Conservation (phyloP, 306 rosid species). For the Prunus salicina region DNA sequence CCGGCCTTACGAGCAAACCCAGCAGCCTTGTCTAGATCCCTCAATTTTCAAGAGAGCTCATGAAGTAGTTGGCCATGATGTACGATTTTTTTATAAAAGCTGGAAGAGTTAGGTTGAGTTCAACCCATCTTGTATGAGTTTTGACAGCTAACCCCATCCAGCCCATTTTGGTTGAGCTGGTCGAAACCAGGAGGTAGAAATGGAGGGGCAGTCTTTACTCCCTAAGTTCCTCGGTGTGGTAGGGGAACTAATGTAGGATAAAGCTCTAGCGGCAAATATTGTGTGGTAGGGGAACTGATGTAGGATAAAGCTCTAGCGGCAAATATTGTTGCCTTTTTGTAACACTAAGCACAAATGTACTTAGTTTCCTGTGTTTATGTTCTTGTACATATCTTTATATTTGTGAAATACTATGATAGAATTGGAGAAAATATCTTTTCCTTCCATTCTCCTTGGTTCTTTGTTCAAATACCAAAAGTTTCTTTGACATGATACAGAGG, state of each 20-base stretch:
- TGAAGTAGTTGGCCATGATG: constrained; percentile 28
- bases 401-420: constrained; percentile 47
- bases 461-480: too few species aligned
- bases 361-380: constrained; percentile 40
- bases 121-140: constrained; percentile 25
- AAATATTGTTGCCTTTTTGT: constrained; percentile 43
- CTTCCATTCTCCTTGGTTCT: neutral
- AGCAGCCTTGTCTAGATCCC: constrained; percentile 87
- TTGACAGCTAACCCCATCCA: constrained; percentile 37
- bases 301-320: constrained; percentile 27
- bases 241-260: constrained; percentile 34
- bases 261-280: constrained; percentile 36
- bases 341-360: constrained; percentile 43
- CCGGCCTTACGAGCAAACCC: constrained; percentile 72
- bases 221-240: constrained; percentile 27
- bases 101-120: constrained; percentile 24
- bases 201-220: constrained; percentile 26
- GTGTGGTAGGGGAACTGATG: constrained; percentile 40
- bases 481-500: too few species aligned
- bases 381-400: constrained; percentile 47
- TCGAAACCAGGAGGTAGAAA: constrained; percentile 10
- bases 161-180: constrained; percentile 29
- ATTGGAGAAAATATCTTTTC: constrained; percentile 29
- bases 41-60: constrained; percentile 64
- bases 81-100: neutral